A percentile compares a stretch with the other conserved stretches of the same genome.
These are phyloP conservation scores for Poa pratensis DNA, from an alignment of 176 grass and related monocot species.

Conservation along the genomic window DNA sequence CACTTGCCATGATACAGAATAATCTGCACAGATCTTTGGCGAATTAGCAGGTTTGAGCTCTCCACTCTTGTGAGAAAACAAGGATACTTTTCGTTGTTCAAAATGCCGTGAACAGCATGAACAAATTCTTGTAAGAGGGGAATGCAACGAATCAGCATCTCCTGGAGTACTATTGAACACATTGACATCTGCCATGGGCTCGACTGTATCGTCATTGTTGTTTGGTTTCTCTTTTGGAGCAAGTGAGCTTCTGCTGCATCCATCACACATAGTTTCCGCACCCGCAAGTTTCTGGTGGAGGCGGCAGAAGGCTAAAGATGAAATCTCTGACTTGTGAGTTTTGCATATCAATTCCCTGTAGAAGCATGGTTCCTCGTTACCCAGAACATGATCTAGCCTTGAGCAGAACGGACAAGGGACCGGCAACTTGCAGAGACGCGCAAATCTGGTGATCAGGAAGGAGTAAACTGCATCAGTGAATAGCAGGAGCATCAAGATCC, in stretches of 20 bases:
- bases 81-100: not conserved
- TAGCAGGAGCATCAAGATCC: conserved; percentile 83
- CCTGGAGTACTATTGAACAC: not conserved
- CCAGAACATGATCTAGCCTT: conserved; percentile 76
- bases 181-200: conserved; percentile 19
- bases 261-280: conserved; percentile 58
- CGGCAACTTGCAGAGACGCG: conserved; percentile 67
- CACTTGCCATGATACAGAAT: conserved; percentile 40
- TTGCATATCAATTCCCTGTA: conserved; percentile 84
- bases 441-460: conserved; percentile 72
- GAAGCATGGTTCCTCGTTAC: conserved; percentile 77
- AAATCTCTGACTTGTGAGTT: conserved; percentile 79
- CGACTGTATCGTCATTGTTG: conserved; percentile 8
- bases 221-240: conserved; percentile 24
- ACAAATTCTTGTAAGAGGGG: conserved; percentile 37
- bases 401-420: conserved; percentile 79
- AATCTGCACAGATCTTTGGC: conserved; percentile 45
- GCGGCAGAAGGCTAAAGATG: conserved; percentile 75
- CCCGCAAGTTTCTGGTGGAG: conserved; percentile 71
- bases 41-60: conserved; percentile 44
- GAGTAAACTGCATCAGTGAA: conserved; percentile 73
- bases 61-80: conserved; percentile 31
- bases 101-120: conserved; percentile 63
- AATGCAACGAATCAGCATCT: conserved; percentile 22
- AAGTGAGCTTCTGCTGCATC: conserved; percentile 62